Base-by-base conservation (phyloP, 164 flowering plant genomes). In the Dillenia suffruticosa region DNA sequence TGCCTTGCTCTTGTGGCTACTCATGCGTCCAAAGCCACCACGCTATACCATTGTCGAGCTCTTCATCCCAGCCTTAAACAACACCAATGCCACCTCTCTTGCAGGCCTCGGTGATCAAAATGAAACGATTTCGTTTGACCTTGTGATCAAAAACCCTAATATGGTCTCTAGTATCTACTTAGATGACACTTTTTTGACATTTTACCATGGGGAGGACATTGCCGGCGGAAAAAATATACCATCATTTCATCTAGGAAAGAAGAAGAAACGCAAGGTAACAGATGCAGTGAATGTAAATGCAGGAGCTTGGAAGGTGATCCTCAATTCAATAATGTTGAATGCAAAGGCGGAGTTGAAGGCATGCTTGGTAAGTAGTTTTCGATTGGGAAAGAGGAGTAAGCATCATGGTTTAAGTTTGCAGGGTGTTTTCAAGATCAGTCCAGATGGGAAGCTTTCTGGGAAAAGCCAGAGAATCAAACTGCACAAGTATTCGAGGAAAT, bases 111-210 rank as follows among this genome's bases (percentile, higher is more conserved):
- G 9, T 17, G n/a, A 11, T 5, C 54, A 44, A n/a, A 55, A 54
- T 7, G 49, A 64, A 59, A 44, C 57, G 57, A 44, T 77, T 44
- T 40, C 57, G 1, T 70, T 73, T 32, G 45, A 5, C 3, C 62
- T 82, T 2, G 70, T 68, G 16, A 60, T 79, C 10, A 9, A 48
- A 10, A 82, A 82, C 63, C 80, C 78, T 2, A 79, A 75, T 65
- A 52, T 58, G 10, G 63, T 66, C 40, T 65, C 68, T 5, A 54
- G 55, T 15, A 53, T 82, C 9, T 71, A 61, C 63, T 79, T 68
- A 24, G 70, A 72, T 16, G 58, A 68, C 50, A 68, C 67, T 15
- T 14, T 62, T 7, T 14, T 77, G 1, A 70, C 67, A 12, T 46
- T 75, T 46, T 60, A 26, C 7, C 64, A 54, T 22, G 70, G 52